Base-by-base conservation (phyloP, 116 monocot species). In the Papilionanthe hybrid region DNA sequence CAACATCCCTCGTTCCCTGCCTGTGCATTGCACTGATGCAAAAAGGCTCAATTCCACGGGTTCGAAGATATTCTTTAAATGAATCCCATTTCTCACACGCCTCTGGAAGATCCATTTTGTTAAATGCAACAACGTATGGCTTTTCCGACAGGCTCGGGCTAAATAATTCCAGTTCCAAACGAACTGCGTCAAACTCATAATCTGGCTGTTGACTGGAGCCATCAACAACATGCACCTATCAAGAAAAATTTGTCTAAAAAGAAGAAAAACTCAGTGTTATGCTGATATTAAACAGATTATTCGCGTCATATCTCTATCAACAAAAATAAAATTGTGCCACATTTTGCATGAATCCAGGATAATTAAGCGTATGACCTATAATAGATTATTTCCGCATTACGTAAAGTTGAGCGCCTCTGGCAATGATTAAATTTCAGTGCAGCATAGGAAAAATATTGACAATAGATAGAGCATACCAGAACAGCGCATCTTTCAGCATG, bases 41-140 rank as follows among this genome's bases (percentile, higher is more conserved):
- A 60, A 93, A 94, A 32, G 87, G 79, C 29, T 83, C 72, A 25
- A 94, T 79, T 44, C 91, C 89, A 44, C 74, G 83, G 30, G 63
- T 75, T 78, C 85, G 63, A 50, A 94, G 75, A 30, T 90, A 67
- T 78, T 93, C 56, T 58, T 86, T 83, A 83, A 98, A 98, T 42
- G 85, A 86, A 77, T 53, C 65, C 94, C 98, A 98, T 79, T 85
- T 93, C 30, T 90, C 93, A 88, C 44, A 86, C 81, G 93, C 98
- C 85, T 98, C 98, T 76, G 85, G 88, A 84, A 98, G 93, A 82
- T 98, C 98, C 85, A 94, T 94, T 86, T 98, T 98, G 80, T 98
- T 98, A 78, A 57, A 98, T 65, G 86, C 92, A 81, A 98, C 94
- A 50, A 98, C 19, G 74, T 83, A 98, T n/a, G 93, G 94, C 69